Evolutionary conservation across 225 moss, liverwort and hornwort genomes (phyloP).

Genomic region (Bryum argenteum): DNA sequence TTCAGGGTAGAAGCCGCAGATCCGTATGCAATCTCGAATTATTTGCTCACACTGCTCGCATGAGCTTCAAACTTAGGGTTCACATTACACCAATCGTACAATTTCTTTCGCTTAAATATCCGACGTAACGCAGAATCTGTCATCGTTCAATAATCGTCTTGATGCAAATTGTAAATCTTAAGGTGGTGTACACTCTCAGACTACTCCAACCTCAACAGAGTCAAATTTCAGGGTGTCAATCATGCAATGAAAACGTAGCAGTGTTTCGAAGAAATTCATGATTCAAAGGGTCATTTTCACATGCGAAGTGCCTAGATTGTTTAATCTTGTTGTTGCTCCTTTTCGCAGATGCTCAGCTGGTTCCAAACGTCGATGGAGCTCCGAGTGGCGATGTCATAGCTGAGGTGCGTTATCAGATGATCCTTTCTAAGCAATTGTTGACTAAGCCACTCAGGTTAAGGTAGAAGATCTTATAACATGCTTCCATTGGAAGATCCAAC

Average conservation of each 20-base stretch:
- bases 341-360: slow-evolving; percentile 32
- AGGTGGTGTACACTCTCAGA: background rate
- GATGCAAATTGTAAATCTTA: background rate
- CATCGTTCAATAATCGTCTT: background rate
- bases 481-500: background rate
- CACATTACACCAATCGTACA: background rate
- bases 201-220: background rate
- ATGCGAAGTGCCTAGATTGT: background rate
- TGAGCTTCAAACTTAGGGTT: slow-evolving; percentile 41
- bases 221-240: background rate
- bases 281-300: background rate
- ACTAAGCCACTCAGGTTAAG: background rate
- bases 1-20: background rate
- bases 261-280: background rate
- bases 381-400: slow-evolving; percentile 39
- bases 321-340: background rate
- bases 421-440: background rate
- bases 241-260: background rate
- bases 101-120: background rate
- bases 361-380: slow-evolving; percentile 29
- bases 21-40: background rate
- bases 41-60: background rate
- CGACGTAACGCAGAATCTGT: background rate
- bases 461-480: background rate
- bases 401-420: slow-evolving; percentile 29